These are phyloP conservation scores for Sugiyamaella xylanicola DNA, from an alignment of 1,139 yeast species.

Conservation along the genomic window DNA sequence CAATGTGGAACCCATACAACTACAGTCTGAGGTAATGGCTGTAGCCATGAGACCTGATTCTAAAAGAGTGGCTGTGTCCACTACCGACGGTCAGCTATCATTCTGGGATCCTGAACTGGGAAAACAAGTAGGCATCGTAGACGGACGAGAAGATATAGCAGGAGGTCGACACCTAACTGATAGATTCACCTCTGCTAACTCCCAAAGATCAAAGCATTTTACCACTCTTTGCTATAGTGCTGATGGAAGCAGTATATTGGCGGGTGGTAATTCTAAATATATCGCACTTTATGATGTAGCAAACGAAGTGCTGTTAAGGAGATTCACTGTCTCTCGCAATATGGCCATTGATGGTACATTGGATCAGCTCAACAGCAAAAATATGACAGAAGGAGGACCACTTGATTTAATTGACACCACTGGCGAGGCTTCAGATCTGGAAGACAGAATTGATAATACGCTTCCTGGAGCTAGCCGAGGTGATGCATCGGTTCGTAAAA, in stretches of 20 bases:
- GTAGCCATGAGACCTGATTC: constrained; percentile 90
- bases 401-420: constrained; percentile 77
- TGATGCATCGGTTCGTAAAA: constrained; percentile 77
- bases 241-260: constrained; percentile 84
- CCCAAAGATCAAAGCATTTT: constrained; percentile 82
- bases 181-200: constrained; percentile 75
- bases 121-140: constrained; percentile 78
- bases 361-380: constrained; percentile 73
- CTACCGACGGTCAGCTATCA: constrained; percentile 84
- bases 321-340: constrained; percentile 83
- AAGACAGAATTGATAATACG: constrained; percentile 72
- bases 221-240: constrained; percentile 81
- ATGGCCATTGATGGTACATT: constrained; percentile 91
- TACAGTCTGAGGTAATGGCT: constrained; percentile 81
- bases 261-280: constrained; percentile 91
- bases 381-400: constrained; percentile 88
- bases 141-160: constrained; percentile 80
- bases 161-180: constrained; percentile 88
- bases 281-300: constrained; percentile 88
- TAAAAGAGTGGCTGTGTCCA: constrained; percentile 81
- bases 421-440: constrained; percentile 85
- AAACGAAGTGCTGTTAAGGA: constrained; percentile 79
- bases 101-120: constrained; percentile 84
- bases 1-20: constrained; percentile 87
- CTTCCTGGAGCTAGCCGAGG: constrained; percentile 92